These are phyloP conservation scores for Xylaria longipes DNA, from an alignment of 495 filamentous ascomycete genomes.

Conservation along the genomic window DNA sequence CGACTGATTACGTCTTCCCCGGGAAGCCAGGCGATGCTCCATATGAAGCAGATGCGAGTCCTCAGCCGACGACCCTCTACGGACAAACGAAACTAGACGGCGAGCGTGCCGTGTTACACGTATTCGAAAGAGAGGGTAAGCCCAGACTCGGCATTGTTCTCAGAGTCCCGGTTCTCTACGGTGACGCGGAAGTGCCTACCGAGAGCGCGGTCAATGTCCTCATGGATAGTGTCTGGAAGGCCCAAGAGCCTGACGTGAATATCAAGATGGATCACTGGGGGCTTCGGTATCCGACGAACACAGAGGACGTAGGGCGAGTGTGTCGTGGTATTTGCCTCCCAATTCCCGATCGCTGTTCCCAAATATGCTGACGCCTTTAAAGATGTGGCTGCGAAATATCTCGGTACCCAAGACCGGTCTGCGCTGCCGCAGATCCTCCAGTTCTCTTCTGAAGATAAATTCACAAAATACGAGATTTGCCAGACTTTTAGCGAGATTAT, in stretches of 20 bases:
- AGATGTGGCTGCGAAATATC: conserved; percentile 73
- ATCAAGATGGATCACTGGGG: conserved; percentile 92
- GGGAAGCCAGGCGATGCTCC: conserved; percentile 84
- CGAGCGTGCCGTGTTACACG: conserved; percentile 71
- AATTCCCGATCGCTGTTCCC: background rate
- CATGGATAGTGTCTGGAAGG: conserved; percentile 74
- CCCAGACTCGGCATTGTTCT: conserved; percentile 70
- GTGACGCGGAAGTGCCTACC: conserved; percentile 62
- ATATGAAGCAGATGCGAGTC: conserved; percentile 69
- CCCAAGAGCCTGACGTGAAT: conserved; percentile 61
- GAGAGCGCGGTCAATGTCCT: conserved; percentile 88
- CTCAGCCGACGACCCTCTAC: conserved; percentile 82
- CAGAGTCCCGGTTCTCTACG: conserved; percentile 89
- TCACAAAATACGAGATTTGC: conserved; percentile 93
- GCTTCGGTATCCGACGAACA: conserved; percentile 82
- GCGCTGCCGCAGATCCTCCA: conserved; percentile 76
- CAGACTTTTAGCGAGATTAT: conserved; percentile 80
- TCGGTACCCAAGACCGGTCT: conserved; percentile 50
- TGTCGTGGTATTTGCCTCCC: conserved; percentile 53
- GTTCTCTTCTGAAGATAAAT: conserved; percentile 84
- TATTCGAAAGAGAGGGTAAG: conserved; percentile 58
- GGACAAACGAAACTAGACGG: conserved; percentile 88
- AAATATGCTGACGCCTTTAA: background rate
- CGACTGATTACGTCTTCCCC: conserved; percentile 93
- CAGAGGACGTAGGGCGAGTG: conserved; percentile 87